Base-by-base conservation (phyloP, 371 early-diverging fungal species). In the Mortierella sp. region DNA sequence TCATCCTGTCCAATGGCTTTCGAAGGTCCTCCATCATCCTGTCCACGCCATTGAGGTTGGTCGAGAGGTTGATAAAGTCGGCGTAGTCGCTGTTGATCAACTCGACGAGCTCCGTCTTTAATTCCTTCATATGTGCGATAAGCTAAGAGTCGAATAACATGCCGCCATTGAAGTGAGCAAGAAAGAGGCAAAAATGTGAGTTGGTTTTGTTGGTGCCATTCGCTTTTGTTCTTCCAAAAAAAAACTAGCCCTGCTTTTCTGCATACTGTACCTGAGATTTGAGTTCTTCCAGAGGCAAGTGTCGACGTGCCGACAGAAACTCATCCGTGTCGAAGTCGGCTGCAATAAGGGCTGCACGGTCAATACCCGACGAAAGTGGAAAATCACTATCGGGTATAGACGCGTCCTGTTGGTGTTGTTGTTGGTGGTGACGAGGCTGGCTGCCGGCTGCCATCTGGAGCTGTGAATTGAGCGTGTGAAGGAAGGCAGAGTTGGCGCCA, bases 1-100 rank as follows among this genome's bases (percentile, higher is more conserved):
- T 88, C 88, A 94, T 92, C 47, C 78, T 85, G 29, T 81, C 84
- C 67, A 95, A 68, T 8, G 95, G 95, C 29, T 79, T 73, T 68
- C 82, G 86, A 24, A 95, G 76, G 34, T 91, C 90, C 37, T 87
- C 86, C 74, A 95, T 93, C 68, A 91, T 91, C 53, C 85, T 86
- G 77, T 95, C 95, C 2, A 94, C 92, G 10, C 95, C 95, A 58
- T 93, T 93, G 71, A 96, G 89, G 66, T 93, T 93, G 22, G 93
- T 94, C 1, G 95, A 94, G 16, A 96, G 85, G 70, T 92, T 91
- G 64, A 96, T 93, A 79, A 95, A 95, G 71, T 95, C 94, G 37
- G 94, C 93, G 79, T 94, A 96, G 76, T 95, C 95, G 68, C 89
- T 85, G 79, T 95, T 94, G 81, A 95, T 94, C 61, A 95, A 89